Percentiles rank a stretch among this genome's conserved stretches.
Conservation (phyloP, 1,284 basidiomycete species). For the Sanguinoderma infundibulare region DNA sequence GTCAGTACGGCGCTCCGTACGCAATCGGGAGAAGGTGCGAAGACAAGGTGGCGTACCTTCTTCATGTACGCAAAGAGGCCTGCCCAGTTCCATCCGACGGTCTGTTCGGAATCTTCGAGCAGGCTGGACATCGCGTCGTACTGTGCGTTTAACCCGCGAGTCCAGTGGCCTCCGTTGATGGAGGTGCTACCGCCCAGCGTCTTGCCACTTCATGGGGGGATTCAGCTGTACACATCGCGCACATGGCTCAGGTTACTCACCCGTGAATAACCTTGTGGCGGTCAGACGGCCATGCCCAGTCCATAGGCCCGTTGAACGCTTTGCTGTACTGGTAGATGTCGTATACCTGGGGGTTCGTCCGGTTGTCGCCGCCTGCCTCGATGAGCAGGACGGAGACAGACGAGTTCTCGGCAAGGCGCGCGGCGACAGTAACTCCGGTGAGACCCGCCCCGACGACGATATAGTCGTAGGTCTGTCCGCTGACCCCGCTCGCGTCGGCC, state of each 20-base stretch:
- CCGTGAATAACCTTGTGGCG: conserved; percentile 49
- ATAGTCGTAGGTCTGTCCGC: conserved; percentile 59
- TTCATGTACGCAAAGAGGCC: conserved; percentile 53
- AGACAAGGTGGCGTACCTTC: conserved; percentile 36
- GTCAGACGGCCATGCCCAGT: conserved; percentile 55
- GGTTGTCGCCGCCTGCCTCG: conserved; percentile 59
- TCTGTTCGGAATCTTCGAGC: conserved; percentile 51
- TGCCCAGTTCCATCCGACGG: conserved; percentile 62
- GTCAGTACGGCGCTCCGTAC: background rate
- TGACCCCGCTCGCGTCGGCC: conserved; percentile 1
- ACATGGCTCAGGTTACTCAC: conserved; percentile 35
- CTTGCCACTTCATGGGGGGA: conserved; percentile 32
- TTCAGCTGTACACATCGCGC: background rate
- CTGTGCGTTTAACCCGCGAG: conserved; percentile 58
- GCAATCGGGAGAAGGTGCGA: background rate
- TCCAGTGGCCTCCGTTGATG: conserved; percentile 65
- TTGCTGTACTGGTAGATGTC: conserved; percentile 53
- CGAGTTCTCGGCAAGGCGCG: conserved; percentile 61
- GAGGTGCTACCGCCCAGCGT: conserved; percentile 63
- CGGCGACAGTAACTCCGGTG: conserved; percentile 65
- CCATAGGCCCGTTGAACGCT: conserved; percentile 50
- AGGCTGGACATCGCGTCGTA: conserved; percentile 60
- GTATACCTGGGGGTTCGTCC: conserved; percentile 49
- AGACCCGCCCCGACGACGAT: conserved; percentile 71
- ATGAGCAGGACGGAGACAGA: conserved; percentile 56